phyloP scores from a whole-genome alignment of 805 yeast genomes.

The Yamadazyma insecticola region DNA sequence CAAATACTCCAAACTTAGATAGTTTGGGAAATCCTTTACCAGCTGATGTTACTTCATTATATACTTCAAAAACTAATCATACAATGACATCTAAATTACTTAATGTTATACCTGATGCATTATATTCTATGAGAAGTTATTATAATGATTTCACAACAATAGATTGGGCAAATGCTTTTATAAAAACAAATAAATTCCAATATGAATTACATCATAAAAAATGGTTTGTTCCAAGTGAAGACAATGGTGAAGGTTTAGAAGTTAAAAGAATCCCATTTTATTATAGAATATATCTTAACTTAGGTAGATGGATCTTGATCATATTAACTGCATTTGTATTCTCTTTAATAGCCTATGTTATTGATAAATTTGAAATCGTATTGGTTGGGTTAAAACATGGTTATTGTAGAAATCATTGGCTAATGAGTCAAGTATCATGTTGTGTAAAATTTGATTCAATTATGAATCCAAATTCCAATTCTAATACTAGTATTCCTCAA shows the following conservation, averaged over 20 bases:
- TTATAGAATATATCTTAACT: conserved; percentile 25
- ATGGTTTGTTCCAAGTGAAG: conserved; percentile 12
- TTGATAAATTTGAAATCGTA: conserved; percentile 44
- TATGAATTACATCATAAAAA: conserved; percentile 31
- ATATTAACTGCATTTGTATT: conserved; percentile 41
- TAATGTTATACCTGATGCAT: conserved; percentile 11
- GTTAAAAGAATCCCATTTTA: conserved; percentile 17
- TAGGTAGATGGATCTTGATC: conserved; percentile 49
- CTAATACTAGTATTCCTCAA: too few species aligned
- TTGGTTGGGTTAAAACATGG: conserved; percentile 51
- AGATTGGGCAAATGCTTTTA: conserved; percentile 52
- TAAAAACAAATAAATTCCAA: conserved; percentile 39
- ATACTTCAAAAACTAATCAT: conserved; percentile 11
- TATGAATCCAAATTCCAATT: neutral
- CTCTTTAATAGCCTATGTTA: conserved; percentile 45
- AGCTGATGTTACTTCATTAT: conserved; percentile 9
- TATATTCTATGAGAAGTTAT: conserved; percentile 27
- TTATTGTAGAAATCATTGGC: conserved; percentile 44
- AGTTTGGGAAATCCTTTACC: conserved; percentile 1
- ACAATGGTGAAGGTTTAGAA: conserved; percentile 1
- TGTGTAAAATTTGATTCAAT: conserved; percentile 17
- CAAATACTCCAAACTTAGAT: conserved; percentile 5
- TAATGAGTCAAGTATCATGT: conserved; percentile 39
- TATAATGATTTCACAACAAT: conserved; percentile 60
- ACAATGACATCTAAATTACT: conserved; percentile 13